Evolutionary conservation across 2,329 filamentous ascomycete genomes (phyloP), one percentile per base, ranked within the genome.

Genomic region (Neurospora crassa): DNA sequence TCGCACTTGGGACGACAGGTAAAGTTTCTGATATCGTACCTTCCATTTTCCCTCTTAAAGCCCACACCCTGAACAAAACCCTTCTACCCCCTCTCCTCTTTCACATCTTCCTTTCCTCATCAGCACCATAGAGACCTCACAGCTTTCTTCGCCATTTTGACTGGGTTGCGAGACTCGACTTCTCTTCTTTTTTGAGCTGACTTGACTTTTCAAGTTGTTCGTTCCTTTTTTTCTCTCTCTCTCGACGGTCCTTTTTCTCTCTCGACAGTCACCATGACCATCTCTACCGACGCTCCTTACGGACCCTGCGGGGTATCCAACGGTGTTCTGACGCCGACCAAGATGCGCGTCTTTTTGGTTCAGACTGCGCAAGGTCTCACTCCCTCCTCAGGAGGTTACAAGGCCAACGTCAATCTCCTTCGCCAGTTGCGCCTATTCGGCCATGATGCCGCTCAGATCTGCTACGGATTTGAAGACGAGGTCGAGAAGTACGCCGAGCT

Each of bases 351-450:
- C 41, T 71, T 77, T 41, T 73, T 77, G 16, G 74, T 76, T 12
- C 76, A 77, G 73, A 77, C 76, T 5, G 76, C 76, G 3, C 73
- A 76, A 67, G 76, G 76, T 40, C 69, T 77, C 63, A 71, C 71
- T 12, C 75, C 76, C 29, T 77, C 75, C 20, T 77, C 75, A 29
- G 75, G 75, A 40, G 76, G 76, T 18, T 76, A 74, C 73, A 76
- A 76, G 71, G 73, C 75, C 12, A 77, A 77, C 67, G 29, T 74
- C 70, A 73, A 67, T 63, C 72, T 77, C 14, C 74, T 77, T 4
- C 74, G 72, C 34, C 71, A 69, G 24, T 71, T 77, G 8, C 45
- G 69, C 68, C 40, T 2, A 10, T 20, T 70, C 6, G 75, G 74
- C 10, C 73, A 76, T 18, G 71, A 53, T 0, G 53, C 68, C 1